Conservation (phyloP, 225 moss, liverwort and hornwort genomes). For the Pseudisothecium myosuroides region DNA sequence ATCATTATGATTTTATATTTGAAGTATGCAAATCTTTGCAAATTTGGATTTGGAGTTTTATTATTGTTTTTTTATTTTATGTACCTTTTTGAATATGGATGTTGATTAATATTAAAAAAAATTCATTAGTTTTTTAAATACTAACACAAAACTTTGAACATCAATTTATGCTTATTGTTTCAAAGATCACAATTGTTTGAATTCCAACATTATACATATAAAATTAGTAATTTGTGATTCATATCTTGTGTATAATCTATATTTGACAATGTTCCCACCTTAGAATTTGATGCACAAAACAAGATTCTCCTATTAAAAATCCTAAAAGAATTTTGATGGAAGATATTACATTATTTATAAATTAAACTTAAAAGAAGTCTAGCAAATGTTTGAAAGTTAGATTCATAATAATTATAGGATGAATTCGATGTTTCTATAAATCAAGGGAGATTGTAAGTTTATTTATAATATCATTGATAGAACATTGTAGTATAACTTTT, state of each 20-base stretch:
- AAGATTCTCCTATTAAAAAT: fast-evolving
- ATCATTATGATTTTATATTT: neutral
- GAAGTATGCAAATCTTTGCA: neutral
- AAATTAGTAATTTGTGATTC: neutral
- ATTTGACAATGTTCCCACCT: fast-evolving
- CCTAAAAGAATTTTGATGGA: fast-evolving
- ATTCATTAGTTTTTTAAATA: neutral
- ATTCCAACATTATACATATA: too few relatives aligned
- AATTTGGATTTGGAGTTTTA: neutral
- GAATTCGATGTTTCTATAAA: too few relatives aligned
- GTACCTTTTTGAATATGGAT: fast-evolving
- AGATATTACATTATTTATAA: neutral
- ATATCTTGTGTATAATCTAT: too few relatives aligned
- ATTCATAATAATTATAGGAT: neutral
- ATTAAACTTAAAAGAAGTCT: neutral
- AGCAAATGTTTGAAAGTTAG: neutral
- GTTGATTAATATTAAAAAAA: neutral
- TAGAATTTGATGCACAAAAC: neutral
- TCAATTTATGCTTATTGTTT: neutral
- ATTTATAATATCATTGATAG: too few relatives aligned
- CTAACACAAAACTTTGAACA: fast-evolving
- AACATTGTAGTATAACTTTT: too few relatives aligned
- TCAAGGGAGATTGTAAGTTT: too few relatives aligned
- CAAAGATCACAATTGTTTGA: neutral
- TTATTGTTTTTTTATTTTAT: neutral